Base-by-base conservation (phyloP, 108 stramenopile species). In the Nitzschia sp. region DNA sequence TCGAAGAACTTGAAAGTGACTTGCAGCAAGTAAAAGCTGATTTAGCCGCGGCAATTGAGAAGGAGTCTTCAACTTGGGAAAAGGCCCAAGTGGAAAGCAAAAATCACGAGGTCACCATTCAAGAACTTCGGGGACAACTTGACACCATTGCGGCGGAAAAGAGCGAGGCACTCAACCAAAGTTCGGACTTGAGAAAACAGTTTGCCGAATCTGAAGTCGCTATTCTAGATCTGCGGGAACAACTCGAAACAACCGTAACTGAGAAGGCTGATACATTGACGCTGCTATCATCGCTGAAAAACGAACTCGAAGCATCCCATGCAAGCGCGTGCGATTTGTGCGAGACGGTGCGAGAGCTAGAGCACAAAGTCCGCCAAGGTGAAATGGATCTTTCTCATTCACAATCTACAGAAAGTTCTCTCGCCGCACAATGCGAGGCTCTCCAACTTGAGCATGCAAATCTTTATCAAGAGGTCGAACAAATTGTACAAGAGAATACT, bases 91-190 rank as follows among this genome's bases (percentile, higher is more conserved):
- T 22, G 6, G 17, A 52, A 22, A 9, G 50, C 9, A 52, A 52
- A 19, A n/a, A 52, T n/a, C 16, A 8, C 8, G 56, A 19, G 55
- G 9, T 17, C 33, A 38, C 17, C 29, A 30, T 25, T 46, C 21
- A 25, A 29, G 26, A 30, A 8, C 45, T 25, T 46, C 57, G n/a
- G 21, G 26, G 27, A 45, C 30, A 58, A 46, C 19, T 55, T 9
- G 28, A 69, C 8, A 45, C 6, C 30, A 6, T 58, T 16, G 41
- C 33, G 13, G 58, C 45, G 9, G 68, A 69, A 36, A 58, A 69
- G 29, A 47, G 56, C 29, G 56, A 23, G 9, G 22, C n/a, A 13
- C 21, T 44, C 36, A 19, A 21, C 4, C 56, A 31, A 30, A 23
- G 5, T 23, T 57, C 56, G n/a, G 30, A 5, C 11, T 15, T 53